Base-by-base conservation (phyloP, 2,329 filamentous ascomycete species). In the Raffaelea ambrosiae region DNA sequence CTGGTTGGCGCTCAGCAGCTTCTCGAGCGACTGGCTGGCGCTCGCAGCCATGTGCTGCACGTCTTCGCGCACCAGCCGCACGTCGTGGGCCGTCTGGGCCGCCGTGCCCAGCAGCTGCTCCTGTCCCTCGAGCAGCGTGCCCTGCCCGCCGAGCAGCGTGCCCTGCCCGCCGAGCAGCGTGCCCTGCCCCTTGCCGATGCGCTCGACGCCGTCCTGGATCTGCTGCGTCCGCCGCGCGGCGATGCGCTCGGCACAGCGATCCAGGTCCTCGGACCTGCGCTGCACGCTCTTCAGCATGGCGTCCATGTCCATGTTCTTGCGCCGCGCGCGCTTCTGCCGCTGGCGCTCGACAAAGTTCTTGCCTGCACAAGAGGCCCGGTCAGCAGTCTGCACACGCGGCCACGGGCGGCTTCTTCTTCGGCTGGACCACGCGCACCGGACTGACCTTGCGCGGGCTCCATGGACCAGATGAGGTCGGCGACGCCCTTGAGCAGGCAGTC, bases 211-310 rank as follows among this genome's bases (percentile, higher is more conserved):
- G 31, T 38, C 13, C 11, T 38, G 26, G 8, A 40, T 47, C 18
- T 50, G 35, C 16, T 19, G 33, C 18, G 41, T 14, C 18, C 41
- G 35, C 14, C 23, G 26, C 35, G 44, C 41, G 7, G 41, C 16
- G 29, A 50, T 47, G 4, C 48, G 41, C 8, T 44, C 48, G 10
- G 48, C 48, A 26, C 48, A 50, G 23, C 39, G 45, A 21, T 47
- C 42, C 3, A 50, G 48, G 14, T 50, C 44, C 10, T 20, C 18
- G 4, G 48, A 50, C 16, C 44, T 47, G 19, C 38, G 47, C 23
- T 50, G 40, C 8, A 50, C 29, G 13, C 38, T 47, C 16, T 47
- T 47, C 21, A 50, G 29, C 41, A 50, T 11, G 40, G 23, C 48
- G 26, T 41, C 19, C 26, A 50, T 38, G 42, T 47, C 23, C 21